phyloP scores from a whole-genome alignment of 2,329 filamentous ascomycete genomes.

The Hypoxylon sp. region DNA sequence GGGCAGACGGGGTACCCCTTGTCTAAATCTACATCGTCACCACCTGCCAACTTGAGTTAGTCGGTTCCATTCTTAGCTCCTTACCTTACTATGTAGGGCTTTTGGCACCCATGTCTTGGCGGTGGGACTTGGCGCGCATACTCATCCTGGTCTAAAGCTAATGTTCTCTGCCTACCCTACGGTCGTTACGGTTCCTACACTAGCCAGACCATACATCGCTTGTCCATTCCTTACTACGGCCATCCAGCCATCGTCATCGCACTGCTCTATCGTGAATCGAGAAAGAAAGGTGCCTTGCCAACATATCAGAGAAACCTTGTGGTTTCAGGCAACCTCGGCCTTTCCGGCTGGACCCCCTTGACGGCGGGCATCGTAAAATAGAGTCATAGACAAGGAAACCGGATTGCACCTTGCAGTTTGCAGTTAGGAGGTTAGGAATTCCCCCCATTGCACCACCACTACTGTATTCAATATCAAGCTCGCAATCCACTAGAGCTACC shows the following conservation, averaged over 20 bases:
- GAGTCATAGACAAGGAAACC: slow-evolving; percentile 29
- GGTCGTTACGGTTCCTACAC: slow-evolving; percentile 15
- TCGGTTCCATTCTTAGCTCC: slow-evolving; percentile 36
- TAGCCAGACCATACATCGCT: slow-evolving; percentile 33
- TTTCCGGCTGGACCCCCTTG: slow-evolving; percentile 16
- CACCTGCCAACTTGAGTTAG: slow-evolving; percentile 38
- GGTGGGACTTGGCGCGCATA: slow-evolving; percentile 35
- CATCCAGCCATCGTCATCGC: slow-evolving; percentile 36
- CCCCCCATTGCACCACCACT: slow-evolving; percentile 29
- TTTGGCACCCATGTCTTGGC: slow-evolving; percentile 35
- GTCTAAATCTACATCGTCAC: slow-evolving; percentile 23
- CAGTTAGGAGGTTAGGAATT: slow-evolving; percentile 13
- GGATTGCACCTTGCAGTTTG: slow-evolving; percentile 36
- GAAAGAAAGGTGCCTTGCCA: background rate
- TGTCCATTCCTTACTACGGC: slow-evolving; percentile 34
- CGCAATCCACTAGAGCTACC: slow-evolving; percentile 36
- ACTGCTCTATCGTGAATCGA: slow-evolving; percentile 32
- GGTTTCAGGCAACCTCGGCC: slow-evolving; percentile 22
- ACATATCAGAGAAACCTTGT: slow-evolving; percentile 17
- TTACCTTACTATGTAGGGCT: slow-evolving; percentile 43
- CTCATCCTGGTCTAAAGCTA: slow-evolving; percentile 40
- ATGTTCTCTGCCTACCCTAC: slow-evolving; percentile 25
- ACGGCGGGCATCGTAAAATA: slow-evolving; percentile 18
- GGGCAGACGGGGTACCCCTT: slow-evolving; percentile 31
- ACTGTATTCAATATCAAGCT: slow-evolving; percentile 29